Conservation (phyloP, 805 yeast species). For the Saccharomycopsis sp. region DNA sequence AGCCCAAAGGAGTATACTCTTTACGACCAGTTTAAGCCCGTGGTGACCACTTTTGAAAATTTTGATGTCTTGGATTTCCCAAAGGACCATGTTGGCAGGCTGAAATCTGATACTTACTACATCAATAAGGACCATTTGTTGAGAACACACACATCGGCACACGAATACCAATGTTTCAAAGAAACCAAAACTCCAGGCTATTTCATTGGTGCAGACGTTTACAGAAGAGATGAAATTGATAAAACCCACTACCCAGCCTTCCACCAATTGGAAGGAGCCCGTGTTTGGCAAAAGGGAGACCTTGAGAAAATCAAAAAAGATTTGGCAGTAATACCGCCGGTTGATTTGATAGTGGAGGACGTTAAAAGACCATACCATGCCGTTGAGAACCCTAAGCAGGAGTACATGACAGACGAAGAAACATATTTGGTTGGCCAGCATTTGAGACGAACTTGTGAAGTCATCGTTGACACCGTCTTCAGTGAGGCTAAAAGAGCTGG, state of each 20-base stretch:
- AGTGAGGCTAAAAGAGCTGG: constrained; percentile 55
- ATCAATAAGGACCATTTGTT: constrained; percentile 62
- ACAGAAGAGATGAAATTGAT: constrained; percentile 91
- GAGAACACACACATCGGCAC: constrained; percentile 96
- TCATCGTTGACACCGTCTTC: constrained; percentile 75
- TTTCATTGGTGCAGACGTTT: constrained; percentile 91
- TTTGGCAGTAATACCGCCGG: constrained; percentile 26
- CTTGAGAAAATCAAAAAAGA: constrained; percentile 47
- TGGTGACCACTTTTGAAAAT: constrained; percentile 72
- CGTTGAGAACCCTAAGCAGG: constrained; percentile 70
- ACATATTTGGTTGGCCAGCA: constrained; percentile 64
- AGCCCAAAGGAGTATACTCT: constrained; percentile 61
- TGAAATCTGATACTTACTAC: constrained; percentile 88
- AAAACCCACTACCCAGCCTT: constrained; percentile 94
- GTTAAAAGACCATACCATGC: constrained; percentile 45
- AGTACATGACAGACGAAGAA: constrained; percentile 60
- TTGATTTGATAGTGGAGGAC: constrained; percentile 72
- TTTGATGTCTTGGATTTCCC: constrained; percentile 93
- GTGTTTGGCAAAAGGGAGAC: constrained; percentile 57
- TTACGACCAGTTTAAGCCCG: constrained; percentile 74
- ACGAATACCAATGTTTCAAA: constrained; percentile 79
- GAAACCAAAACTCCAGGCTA: constrained; percentile 57
- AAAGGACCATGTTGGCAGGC: constrained; percentile 84
- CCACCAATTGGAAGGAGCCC: constrained; percentile 96
- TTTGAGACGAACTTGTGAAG: constrained; percentile 78